phyloP scores from a whole-genome alignment of 2,329 filamentous ascomycete genomes.

The Parasarocladium wereldwijsianum region DNA sequence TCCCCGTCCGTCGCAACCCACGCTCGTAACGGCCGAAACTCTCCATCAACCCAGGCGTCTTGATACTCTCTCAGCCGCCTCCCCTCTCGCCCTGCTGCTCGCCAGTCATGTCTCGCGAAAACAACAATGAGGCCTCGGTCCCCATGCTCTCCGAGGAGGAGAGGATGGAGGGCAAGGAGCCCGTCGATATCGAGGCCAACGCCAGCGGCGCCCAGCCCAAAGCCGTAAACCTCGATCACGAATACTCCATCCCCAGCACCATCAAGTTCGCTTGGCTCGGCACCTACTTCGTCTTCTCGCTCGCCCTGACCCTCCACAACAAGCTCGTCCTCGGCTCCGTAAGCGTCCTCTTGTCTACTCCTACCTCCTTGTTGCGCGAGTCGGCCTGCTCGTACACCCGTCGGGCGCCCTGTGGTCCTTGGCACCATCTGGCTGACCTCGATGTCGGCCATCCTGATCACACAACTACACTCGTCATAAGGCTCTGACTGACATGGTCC shows the following conservation, averaged over 20 bases:
- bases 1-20: neutral
- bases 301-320: slow-evolving; percentile 41
- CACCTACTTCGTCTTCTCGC: slow-evolving; percentile 34
- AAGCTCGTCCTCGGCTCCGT: slow-evolving; percentile 40
- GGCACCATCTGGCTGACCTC: neutral
- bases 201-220: slow-evolving; percentile 14
- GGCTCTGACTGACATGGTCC: slow-evolving; percentile 1
- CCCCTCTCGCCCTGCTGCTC: no score
- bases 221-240: slow-evolving; percentile 23
- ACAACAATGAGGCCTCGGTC: slow-evolving; percentile 16
- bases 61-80: no score
- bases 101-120: slow-evolving; percentile 19
- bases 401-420: neutral
- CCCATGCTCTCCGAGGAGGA: slow-evolving; percentile 18
- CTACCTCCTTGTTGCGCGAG: neutral
- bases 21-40: no score
- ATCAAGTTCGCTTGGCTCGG: slow-evolving; percentile 35
- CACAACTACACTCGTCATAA: neutral
- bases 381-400: neutral
- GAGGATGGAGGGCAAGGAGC: slow-evolving; percentile 15
- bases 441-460: neutral
- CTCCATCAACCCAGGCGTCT: no score
- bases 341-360: slow-evolving; percentile 9
- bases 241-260: slow-evolving; percentile 27
- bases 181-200: slow-evolving; percentile 18